phyloP scores from a whole-genome alignment of 768 basidiomycete genomes.

The Lentinula lateritia region DNA sequence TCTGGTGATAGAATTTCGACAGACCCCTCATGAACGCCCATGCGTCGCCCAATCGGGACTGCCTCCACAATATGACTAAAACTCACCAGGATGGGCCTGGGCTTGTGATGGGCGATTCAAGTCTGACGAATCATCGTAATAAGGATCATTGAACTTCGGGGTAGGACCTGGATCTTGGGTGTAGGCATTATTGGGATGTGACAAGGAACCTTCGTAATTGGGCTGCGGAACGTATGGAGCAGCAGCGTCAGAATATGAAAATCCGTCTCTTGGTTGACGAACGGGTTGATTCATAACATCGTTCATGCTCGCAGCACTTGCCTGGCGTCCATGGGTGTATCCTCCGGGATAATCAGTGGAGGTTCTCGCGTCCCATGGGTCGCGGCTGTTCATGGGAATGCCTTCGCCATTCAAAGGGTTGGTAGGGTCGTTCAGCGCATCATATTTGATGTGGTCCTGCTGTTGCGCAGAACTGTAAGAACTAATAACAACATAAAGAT shows the following conservation, averaged over 20 bases:
- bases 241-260: constrained; percentile 29
- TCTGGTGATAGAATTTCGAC: constrained; percentile 6
- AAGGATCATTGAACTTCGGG: constrained; percentile 28
- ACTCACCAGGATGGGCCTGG: constrained; percentile 47
- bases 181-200: constrained; percentile 23
- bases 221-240: constrained; percentile 26
- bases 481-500: constrained; percentile 36
- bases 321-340: constrained; percentile 46
- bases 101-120: constrained; percentile 30
- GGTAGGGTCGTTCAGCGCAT: constrained; percentile 59
- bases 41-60: constrained; percentile 19
- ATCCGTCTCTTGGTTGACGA: constrained; percentile 39
- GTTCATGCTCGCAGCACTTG: constrained; percentile 49
- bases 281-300: constrained; percentile 48
- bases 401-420: constrained; percentile 47
- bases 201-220: constrained; percentile 8
- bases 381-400: constrained; percentile 61
- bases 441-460: constrained; percentile 77
- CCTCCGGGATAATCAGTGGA: constrained; percentile 36
- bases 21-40: constrained; percentile 18
- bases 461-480: constrained; percentile 73
- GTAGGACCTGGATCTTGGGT: constrained; percentile 35
- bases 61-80: constrained; percentile 13
- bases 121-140: constrained; percentile 21
- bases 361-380: constrained; percentile 65